Base-by-base conservation (phyloP, 495 filamentous ascomycete species). In the Neurospora sp. region DNA sequence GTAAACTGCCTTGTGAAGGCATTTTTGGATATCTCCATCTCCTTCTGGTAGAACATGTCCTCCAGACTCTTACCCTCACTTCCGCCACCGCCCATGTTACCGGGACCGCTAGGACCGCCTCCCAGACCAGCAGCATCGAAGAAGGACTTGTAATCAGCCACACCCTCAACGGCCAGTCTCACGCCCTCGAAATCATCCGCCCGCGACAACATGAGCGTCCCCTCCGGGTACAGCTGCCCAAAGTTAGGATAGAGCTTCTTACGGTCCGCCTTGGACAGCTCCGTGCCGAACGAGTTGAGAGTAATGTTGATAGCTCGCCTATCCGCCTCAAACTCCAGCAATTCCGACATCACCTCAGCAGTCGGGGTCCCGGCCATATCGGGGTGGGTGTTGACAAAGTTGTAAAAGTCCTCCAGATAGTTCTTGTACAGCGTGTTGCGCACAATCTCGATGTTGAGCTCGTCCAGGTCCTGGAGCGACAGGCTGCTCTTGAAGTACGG, bases 371-470 rank as follows among this genome's bases (percentile, higher is more conserved):
- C 95, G 48, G 86, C 83, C 81, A 98, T 89, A 42, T 96, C 94
- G 0, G 94, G 86, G 79, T 97, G 86, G 31, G 90, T 91, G 83
- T 91, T 95, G 81, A 97, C 90, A 78, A 96, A 98, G 37, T 91
- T 85, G 84, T 97, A 89, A 83, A 99, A 99, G 80, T 98, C 96
- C 81, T 99, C 96, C 34, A 99, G 87, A 82, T 99, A 99, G 85
- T 97, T 97, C 88, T 98, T 98, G 88, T 98, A 99, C 62, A 99
- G 87, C 13, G 96, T 99, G 83, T 99, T 98, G 70, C 96, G 91
- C 69, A 99, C 90, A 79, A 99, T 99, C 85, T 99, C 96, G 78
- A 99, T 99, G 84, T 99, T 99, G 80, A 98, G 85, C 87, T 98
- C 96, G 83, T 99, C 96, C 73, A 99, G 87, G 79, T 99, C 96